These are phyloP conservation scores for Phytopythium montanum DNA, from an alignment of 352 stramenopile genomes.

Conservation along the genomic window DNA sequence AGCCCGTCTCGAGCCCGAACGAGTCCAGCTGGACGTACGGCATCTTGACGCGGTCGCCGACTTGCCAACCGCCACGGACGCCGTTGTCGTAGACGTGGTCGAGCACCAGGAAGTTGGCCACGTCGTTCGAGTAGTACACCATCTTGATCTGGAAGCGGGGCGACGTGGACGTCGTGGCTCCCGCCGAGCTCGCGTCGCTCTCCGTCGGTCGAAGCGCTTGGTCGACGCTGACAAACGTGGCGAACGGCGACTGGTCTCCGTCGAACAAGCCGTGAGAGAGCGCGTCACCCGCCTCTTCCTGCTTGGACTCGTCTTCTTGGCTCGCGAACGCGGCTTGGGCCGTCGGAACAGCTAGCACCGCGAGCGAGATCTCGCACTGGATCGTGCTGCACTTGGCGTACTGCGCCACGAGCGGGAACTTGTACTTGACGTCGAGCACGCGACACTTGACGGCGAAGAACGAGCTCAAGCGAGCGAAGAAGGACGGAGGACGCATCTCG, in stretches of 20 bases:
- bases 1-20: slow-evolving; percentile 51
- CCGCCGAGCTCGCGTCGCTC: slow-evolving; percentile 15
- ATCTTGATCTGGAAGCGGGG: slow-evolving; percentile 62
- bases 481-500: slow-evolving; percentile 38
- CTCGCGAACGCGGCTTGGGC: slow-evolving; percentile 19
- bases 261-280: slow-evolving; percentile 29
- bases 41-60: slow-evolving; percentile 73
- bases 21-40: slow-evolving; percentile 64
- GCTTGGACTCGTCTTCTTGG: slow-evolving; percentile 29
- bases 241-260: slow-evolving; percentile 42
- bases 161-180: slow-evolving; percentile 8
- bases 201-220: slow-evolving; percentile 33
- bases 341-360: slow-evolving; percentile 53
- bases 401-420: slow-evolving; percentile 60
- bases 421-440: slow-evolving; percentile 71
- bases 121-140: slow-evolving; percentile 70
- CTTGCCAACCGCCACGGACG: slow-evolving; percentile 63
- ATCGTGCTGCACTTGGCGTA: slow-evolving; percentile 57
- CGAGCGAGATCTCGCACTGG: slow-evolving; percentile 66
- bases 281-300: slow-evolving; percentile 32
- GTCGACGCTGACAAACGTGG: slow-evolving; percentile 67
- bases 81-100: slow-evolving; percentile 78
- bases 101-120: slow-evolving; percentile 84
- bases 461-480: slow-evolving; percentile 41
- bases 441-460: slow-evolving; percentile 76